Evolutionary conservation across 495 filamentous ascomycete genomes (phyloP).

Genomic region (Neurospora tetrasperma): DNA sequence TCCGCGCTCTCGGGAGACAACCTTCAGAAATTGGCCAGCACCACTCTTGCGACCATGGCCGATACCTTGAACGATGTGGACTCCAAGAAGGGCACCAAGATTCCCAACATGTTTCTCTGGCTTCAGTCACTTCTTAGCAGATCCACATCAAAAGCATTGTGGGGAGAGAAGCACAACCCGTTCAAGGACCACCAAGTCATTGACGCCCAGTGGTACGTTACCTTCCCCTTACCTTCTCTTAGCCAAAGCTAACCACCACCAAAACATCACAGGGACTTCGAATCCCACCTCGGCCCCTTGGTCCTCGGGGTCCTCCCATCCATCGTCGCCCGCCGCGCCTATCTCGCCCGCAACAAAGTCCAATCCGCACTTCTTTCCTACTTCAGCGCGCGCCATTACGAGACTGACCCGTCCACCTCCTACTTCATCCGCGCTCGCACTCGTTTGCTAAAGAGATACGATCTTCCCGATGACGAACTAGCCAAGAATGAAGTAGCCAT

Average conservation of each 20-base stretch:
- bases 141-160: slow-evolving; percentile 20
- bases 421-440: slow-evolving; percentile 2
- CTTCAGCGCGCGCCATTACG: slow-evolving; percentile 5
- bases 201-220: slow-evolving; percentile 10
- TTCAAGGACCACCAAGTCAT: slow-evolving; percentile 14
- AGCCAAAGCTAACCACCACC: slow-evolving; percentile 5
- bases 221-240: not conserved
- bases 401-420: not conserved
- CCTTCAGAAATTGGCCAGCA: slow-evolving; percentile 3
- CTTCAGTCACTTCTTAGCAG: slow-evolving; percentile 19
- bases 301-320: slow-evolving; percentile 19
- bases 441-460: slow-evolving; percentile 1
- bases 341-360: slow-evolving; percentile 12
- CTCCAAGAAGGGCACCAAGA: not conserved
- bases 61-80: slow-evolving; percentile 1
- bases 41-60: slow-evolving; percentile 5
- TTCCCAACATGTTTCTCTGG: slow-evolving; percentile 21
- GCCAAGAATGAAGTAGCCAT: slow-evolving; percentile 8
- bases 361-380: slow-evolving; percentile 3
- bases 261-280: slow-evolving; percentile 8
- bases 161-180: slow-evolving; percentile 18
- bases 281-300: slow-evolving; percentile 21
- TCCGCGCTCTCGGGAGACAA: slow-evolving; percentile 2
- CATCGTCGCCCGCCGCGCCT: slow-evolving; percentile 23
- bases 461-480: not conserved